These are phyloP conservation scores for Tulasnella sp. DNA, from an alignment of 768 basidiomycete genomes.

Conservation along the genomic window DNA sequence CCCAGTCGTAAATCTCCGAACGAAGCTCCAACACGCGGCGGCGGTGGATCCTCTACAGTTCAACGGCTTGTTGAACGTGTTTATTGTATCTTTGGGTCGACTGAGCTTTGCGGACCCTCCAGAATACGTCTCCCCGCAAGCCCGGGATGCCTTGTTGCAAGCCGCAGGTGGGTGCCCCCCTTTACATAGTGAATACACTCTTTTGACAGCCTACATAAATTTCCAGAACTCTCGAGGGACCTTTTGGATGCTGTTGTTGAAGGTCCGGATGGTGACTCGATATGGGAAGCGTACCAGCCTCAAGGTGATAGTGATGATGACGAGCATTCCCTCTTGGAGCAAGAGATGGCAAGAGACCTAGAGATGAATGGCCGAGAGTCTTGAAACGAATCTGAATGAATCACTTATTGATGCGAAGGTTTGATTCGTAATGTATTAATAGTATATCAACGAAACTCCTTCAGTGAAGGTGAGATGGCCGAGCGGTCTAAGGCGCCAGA, in stretches of 20 bases:
- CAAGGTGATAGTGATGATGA: neutral
- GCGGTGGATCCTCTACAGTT: conserved; percentile 37
- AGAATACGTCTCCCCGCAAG: conserved; percentile 41
- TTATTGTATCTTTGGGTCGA: conserved; percentile 66
- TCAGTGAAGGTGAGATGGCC: conserved; percentile 57
- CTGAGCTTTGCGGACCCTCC: conserved; percentile 60
- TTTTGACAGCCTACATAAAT: conserved; percentile 8
- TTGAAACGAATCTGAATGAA: neutral
- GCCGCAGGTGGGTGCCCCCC: conserved; percentile 39
- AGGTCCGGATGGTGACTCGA: conserved; percentile 56
- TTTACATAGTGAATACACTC: neutral
- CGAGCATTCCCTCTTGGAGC: neutral
- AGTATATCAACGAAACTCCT: too few species aligned
- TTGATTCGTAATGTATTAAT: too few species aligned
- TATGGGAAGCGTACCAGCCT: conserved; percentile 44
- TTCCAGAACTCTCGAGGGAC: conserved; percentile 45
- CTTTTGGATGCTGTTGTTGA: conserved; percentile 59
- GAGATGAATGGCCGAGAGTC: neutral
- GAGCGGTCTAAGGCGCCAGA: conserved; percentile 87
- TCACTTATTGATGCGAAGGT: too few species aligned
- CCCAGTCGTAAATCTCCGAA: conserved; percentile 42
- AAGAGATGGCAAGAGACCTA: neutral
- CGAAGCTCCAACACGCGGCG: conserved; percentile 45
- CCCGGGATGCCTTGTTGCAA: conserved; percentile 34
- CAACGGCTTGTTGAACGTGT: conserved; percentile 55